Conservation (phyloP, 805 yeast species). For the Yarrowia sp. region DNA sequence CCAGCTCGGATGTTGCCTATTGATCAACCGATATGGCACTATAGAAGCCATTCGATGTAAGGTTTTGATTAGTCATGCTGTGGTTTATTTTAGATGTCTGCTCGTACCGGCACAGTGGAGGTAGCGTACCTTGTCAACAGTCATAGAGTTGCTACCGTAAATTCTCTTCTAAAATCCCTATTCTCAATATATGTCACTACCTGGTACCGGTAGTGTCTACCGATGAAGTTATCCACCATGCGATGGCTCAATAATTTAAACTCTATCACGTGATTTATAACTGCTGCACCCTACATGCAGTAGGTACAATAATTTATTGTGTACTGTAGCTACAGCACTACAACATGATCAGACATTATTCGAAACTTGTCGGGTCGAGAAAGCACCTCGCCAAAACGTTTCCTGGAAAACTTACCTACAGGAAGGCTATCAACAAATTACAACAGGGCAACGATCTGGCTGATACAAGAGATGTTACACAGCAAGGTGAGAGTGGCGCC, state of each 20-base stretch:
- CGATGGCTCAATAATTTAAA: not conserved
- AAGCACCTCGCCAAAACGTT: conserved; percentile 1
- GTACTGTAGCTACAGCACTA: not conserved
- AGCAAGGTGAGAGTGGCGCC: not conserved
- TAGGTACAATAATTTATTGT: not conserved
- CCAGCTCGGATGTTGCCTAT: no score
- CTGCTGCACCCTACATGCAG: not conserved
- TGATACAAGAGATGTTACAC: not conserved
- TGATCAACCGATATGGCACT: no score
- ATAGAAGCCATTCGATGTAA: no score
- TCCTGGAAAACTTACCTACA: conserved; percentile 9
- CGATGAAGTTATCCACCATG: no score
- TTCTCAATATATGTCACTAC: no score
- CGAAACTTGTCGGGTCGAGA: conserved; percentile 19
- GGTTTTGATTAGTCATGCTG: no score
- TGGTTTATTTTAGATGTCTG: no score
- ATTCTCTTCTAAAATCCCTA: no score
- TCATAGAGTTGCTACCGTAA: no score
- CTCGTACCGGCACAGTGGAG: no score
- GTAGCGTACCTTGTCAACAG: no score
- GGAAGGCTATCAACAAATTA: conserved; percentile 1
- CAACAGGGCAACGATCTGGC: conserved; percentile 3
- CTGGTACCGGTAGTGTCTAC: no score
- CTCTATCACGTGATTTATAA: not conserved
- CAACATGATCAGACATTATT: conserved; percentile 12